phyloP scores from a whole-genome alignment of 1,284 basidiomycete genomes.

The Boletus sp. region DNA sequence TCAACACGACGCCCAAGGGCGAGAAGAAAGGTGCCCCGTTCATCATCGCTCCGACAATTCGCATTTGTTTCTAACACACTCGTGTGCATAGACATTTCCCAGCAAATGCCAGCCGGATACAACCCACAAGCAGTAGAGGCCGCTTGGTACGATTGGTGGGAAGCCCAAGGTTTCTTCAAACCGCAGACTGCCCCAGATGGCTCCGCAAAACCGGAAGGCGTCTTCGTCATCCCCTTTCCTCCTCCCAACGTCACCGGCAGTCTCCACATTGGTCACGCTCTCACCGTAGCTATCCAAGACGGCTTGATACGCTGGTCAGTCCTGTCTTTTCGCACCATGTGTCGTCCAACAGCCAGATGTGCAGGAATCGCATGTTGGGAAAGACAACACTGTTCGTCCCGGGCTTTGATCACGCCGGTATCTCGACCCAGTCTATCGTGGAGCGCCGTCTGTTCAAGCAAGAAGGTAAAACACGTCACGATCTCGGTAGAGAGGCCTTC shows the following conservation, averaged over 20 bases:
- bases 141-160: conserved; percentile 99
- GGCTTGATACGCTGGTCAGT: conserved; percentile 80
- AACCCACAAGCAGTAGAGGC: conserved; percentile 95
- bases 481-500: conserved; percentile 92
- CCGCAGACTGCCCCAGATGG: conserved; percentile 67
- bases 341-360: background rate
- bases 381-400: conserved; percentile 90
- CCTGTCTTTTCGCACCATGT: background rate
- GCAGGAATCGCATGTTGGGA: conserved; percentile 93
- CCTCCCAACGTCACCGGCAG: conserved; percentile 99
- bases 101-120: conserved; percentile 87
- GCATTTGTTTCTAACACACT: background rate
- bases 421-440: conserved; percentile 97
- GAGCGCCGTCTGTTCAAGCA: conserved; percentile 89
- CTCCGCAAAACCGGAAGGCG: conserved; percentile 54
- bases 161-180: conserved; percentile 84
- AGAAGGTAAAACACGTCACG: conserved; percentile 83
- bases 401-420: conserved; percentile 98
- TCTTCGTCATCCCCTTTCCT: conserved; percentile 88
- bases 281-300: conserved; percentile 94
- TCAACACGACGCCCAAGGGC: conserved; percentile 83
- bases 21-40: conserved; percentile 77
- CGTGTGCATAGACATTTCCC: conserved; percentile 64
- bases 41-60: background rate
- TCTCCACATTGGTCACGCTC: conserved; percentile 94